Evolutionary conservation across 2,329 filamentous ascomycete species (phyloP).

Genomic region (Microsporum audouinii): DNA sequence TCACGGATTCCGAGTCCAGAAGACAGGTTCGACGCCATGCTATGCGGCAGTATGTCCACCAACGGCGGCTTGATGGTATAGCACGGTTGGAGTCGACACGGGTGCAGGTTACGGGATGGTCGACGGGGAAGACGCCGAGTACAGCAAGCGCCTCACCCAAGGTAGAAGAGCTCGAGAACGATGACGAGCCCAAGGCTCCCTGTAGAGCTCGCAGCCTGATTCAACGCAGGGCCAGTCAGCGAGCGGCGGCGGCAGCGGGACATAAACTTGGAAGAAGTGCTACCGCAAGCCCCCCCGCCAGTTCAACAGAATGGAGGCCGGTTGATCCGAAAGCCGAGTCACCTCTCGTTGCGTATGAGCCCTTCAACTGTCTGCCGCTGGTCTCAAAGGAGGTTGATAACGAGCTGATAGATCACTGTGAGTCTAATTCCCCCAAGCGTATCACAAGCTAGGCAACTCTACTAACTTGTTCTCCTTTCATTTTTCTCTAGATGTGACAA

Average conservation of each 20-base stretch:
- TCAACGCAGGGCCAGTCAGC: not conserved
- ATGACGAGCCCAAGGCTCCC: not conserved
- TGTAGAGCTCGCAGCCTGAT: not conserved
- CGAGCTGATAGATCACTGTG: conserved; percentile 25
- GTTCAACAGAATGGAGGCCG: not conserved
- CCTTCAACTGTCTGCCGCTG: conserved; percentile 23
- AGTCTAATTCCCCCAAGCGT: conserved; percentile 8
- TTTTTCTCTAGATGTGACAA: conserved; percentile 20
- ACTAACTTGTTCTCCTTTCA: not conserved
- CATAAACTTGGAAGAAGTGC: not conserved
- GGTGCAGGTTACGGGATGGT: conserved; percentile 20
- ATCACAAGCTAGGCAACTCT: not conserved
- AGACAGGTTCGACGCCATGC: conserved; percentile 27
- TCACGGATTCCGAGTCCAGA: conserved; percentile 24
- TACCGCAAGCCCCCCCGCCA: not conserved
- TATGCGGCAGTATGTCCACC: conserved; percentile 28
- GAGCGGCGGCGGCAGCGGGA: not conserved
- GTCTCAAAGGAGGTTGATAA: conserved; percentile 19
- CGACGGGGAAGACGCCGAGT: conserved; percentile 4
- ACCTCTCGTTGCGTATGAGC: conserved; percentile 14
- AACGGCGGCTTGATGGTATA: conserved; percentile 25
- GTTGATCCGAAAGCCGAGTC: not conserved
- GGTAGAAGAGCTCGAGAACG: conserved; percentile 12
- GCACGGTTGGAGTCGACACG: conserved; percentile 23
- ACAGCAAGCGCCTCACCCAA: conserved; percentile 2